Percentiles rank a stretch among this genome's conserved stretches.
These are phyloP conservation scores for Sclerotinia sclerotiorum DNA, from an alignment of 2,329 filamentous ascomycete species.

Conservation along the genomic window DNA sequence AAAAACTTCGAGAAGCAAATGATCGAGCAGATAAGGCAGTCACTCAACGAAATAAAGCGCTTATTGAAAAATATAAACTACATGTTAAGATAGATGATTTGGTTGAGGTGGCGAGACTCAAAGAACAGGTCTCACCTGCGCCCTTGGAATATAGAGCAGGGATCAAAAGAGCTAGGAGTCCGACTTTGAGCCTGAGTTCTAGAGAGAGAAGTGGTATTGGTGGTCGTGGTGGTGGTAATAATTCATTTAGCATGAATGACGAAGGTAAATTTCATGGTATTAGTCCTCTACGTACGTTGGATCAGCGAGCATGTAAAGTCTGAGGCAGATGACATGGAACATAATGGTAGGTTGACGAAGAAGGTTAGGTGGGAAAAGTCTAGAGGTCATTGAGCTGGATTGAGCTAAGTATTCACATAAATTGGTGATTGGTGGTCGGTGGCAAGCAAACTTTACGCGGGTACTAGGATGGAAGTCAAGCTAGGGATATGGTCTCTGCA, in stretches of 20 bases:
- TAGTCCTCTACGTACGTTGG: neutral
- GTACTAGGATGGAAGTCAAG: neutral
- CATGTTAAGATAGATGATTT: neutral
- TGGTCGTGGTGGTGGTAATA: neutral
- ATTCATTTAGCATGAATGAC: neutral
- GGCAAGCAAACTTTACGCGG: too few relatives aligned
- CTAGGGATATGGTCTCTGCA: neutral
- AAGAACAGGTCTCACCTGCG: neutral
- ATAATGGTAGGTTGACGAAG: neutral
- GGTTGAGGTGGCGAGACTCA: neutral
- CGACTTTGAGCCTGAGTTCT: neutral
- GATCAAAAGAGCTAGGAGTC: neutral
- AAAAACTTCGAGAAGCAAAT: neutral
- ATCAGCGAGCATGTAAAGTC: neutral
- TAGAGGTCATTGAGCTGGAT: neutral
- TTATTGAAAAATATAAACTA: neutral
- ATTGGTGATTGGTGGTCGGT: too few relatives aligned
- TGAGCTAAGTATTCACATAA: too few relatives aligned
- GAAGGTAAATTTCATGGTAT: neutral
- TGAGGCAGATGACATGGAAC: neutral
- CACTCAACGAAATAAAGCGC: neutral
- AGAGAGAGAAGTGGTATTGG: too few relatives aligned
- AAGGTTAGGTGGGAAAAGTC: neutral
- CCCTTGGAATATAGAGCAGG: neutral
- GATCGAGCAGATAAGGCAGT: neutral